Percentiles rank a stretch among this genome's conserved stretches.
Evolutionary conservation across 2,329 filamentous ascomycete species (phyloP).

Genomic region (Colletotrichum cuscutae): DNA sequence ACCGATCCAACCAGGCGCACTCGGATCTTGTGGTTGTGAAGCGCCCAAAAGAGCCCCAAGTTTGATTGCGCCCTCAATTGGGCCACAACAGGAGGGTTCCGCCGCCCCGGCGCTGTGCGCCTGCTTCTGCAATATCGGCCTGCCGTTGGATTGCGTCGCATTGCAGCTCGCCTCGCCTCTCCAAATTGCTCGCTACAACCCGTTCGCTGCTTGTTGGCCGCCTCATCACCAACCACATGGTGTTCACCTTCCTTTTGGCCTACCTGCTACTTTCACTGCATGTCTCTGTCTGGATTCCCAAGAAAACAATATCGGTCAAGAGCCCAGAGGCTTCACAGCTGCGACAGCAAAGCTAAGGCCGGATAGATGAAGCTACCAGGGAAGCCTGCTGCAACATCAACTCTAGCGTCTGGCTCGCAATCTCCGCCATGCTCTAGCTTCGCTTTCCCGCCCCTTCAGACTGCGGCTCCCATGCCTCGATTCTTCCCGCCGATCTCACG

Average conservation of each 20-base stretch:
- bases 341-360: neutral
- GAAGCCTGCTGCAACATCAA: slow-evolving; percentile 1
- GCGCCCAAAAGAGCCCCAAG: slow-evolving; percentile 17
- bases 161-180: slow-evolving; percentile 28
- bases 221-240: slow-evolving; percentile 7
- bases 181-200: neutral
- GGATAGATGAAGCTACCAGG: slow-evolving; percentile 1
- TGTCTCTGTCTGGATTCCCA: neutral
- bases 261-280: neutral
- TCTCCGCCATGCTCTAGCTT: neutral
- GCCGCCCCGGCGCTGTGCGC: slow-evolving; percentile 8
- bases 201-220: neutral
- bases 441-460: neutral
- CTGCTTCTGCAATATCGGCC: slow-evolving; percentile 10
- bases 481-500: slow-evolving; percentile 4
- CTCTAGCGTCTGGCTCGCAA: slow-evolving; percentile 11
- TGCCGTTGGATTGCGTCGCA: slow-evolving; percentile 20
- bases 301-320: slow-evolving; percentile 20
- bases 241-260: slow-evolving; percentile 4
- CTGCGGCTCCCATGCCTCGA: neutral
- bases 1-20: neutral
- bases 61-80: neutral
- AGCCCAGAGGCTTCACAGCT: neutral
- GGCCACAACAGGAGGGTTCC: neutral
- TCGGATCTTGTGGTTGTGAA: neutral